Percentiles rank a stretch among this genome's conserved stretches.
These are phyloP conservation scores for Cyanidiococcus yangmingshanensis DNA, from an alignment of 23 red algal genomes.

Conservation along the genomic window DNA sequence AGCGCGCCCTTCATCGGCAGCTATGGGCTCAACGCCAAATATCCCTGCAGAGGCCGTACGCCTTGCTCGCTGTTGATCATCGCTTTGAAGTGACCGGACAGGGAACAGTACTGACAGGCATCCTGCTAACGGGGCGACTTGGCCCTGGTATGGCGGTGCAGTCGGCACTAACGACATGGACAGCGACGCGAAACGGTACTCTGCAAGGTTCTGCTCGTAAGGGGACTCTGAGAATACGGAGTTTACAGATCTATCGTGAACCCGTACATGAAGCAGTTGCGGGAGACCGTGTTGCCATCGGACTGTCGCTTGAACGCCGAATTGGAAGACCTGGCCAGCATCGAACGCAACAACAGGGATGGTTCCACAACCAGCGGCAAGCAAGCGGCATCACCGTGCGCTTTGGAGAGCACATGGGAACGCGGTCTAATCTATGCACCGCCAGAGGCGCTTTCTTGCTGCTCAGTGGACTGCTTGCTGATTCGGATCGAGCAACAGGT, in stretches of 20 bases:
- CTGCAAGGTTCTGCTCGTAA: too few relatives aligned
- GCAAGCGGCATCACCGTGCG: not conserved
- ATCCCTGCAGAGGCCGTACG: not conserved
- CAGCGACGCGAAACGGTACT: too few relatives aligned
- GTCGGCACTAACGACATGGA: not conserved
- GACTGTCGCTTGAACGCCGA: not conserved
- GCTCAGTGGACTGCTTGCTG: not conserved
- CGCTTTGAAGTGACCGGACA: slow-evolving; percentile 20
- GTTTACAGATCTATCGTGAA: slow-evolving; percentile 22
- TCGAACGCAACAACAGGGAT: not conserved
- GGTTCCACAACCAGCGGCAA: not conserved
- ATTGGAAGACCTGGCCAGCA: not conserved
- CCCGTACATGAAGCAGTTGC: not conserved
- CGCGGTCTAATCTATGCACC: slow-evolving; percentile 1
- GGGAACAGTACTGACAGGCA: slow-evolving; percentile 30
- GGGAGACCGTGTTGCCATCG: slow-evolving; percentile 23
- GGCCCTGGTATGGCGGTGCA: not conserved
- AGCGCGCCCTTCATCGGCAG: not conserved
- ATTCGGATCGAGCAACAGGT: not conserved
- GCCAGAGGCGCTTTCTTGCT: not conserved
- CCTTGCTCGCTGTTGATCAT: slow-evolving; percentile 25
- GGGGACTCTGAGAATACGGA: not conserved
- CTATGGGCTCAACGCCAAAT: not conserved
- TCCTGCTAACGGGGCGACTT: slow-evolving; percentile 19
- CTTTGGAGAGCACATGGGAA: not conserved